Percentiles rank a stretch among this genome's conserved stretches.
Evolutionary conservation across 1,139 yeast genomes (phyloP).

Genomic region (Diutina catenulata): DNA sequence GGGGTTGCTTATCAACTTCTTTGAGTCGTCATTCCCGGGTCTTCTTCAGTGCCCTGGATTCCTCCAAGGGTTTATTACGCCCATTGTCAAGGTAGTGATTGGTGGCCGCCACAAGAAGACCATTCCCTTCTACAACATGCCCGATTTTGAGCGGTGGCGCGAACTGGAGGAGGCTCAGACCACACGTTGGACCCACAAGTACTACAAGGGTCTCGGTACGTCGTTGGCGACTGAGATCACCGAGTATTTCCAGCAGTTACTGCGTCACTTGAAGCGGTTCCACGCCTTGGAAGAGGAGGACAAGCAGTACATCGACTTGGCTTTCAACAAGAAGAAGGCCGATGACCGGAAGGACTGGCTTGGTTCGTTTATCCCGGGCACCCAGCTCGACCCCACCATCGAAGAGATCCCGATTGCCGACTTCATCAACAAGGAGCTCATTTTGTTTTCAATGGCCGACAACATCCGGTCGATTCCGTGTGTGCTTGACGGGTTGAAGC

Average conservation of each 20-base stretch:
- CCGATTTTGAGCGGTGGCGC: constrained; percentile 93
- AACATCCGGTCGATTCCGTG: constrained; percentile 92
- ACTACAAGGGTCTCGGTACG: constrained; percentile 98
- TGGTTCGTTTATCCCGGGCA: constrained; percentile 80
- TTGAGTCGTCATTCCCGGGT: constrained; percentile 94
- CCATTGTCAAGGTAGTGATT: constrained; percentile 84
- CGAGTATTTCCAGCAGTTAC: constrained; percentile 80
- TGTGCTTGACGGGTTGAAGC: constrained; percentile 90
- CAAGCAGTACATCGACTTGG: constrained; percentile 73
- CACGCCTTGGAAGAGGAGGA: constrained; percentile 78
- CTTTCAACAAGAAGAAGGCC: constrained; percentile 90
- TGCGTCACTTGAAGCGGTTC: constrained; percentile 76
- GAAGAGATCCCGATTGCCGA: constrained; percentile 80
- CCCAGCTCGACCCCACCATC: constrained; percentile 77
- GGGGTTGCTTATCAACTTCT: constrained; percentile 86
- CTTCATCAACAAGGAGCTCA: constrained; percentile 89
- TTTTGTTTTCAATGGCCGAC: constrained; percentile 93
- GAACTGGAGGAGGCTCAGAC: constrained; percentile 57
- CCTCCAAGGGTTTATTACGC: constrained; percentile 87
- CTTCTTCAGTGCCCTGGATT: constrained; percentile 85
- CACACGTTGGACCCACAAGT: constrained; percentile 85
- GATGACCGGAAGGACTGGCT: constrained; percentile 98
- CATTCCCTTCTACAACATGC: constrained; percentile 85
- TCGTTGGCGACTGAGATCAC: constrained; percentile 74
- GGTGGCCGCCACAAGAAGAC: constrained; percentile 49